These are phyloP conservation scores for Tuber melanosporum DNA, from an alignment of 495 filamentous ascomycete species.

Conservation along the genomic window DNA sequence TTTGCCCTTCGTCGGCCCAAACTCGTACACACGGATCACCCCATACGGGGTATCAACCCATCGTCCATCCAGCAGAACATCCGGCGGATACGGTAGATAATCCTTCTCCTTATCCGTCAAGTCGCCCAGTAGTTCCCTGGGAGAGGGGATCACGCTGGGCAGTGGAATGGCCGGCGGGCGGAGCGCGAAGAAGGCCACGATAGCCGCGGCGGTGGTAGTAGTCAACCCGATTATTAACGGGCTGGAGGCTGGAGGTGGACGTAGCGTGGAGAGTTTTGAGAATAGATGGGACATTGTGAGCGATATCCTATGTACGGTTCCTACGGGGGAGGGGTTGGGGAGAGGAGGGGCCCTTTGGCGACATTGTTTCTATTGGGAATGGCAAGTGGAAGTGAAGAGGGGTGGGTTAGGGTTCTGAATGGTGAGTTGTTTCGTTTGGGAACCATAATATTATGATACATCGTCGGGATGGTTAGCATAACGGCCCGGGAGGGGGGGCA, in stretches of 20 bases:
- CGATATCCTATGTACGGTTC: neutral
- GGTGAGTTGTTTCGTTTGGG: conserved; percentile 5
- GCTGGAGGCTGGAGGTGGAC: neutral
- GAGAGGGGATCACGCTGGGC: conserved; percentile 46
- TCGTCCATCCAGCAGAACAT: conserved; percentile 65
- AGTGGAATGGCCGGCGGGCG: neutral
- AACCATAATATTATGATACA: no score
- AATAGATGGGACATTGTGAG: neutral
- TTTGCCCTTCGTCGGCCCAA: conserved; percentile 69
- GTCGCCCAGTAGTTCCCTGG: conserved; percentile 47
- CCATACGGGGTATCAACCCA: conserved; percentile 75
- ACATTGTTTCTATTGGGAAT: neutral
- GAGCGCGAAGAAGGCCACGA: neutral
- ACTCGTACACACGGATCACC: conserved; percentile 78
- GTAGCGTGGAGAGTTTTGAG: neutral
- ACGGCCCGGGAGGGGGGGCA: neutral
- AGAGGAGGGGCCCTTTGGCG: neutral
- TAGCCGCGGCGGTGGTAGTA: neutral
- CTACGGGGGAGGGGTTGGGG: neutral
- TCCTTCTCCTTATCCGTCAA: conserved; percentile 49
- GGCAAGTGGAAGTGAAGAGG: neutral
- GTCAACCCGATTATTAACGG: neutral
- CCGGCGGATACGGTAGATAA: conserved; percentile 62
- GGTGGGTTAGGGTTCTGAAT: neutral
- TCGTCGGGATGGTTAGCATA: neutral